Percentiles rank a stretch among this genome's conserved stretches.
These are phyloP conservation scores for Pisolithus albus DNA, from an alignment of 768 basidiomycete species.

Conservation along the genomic window DNA sequence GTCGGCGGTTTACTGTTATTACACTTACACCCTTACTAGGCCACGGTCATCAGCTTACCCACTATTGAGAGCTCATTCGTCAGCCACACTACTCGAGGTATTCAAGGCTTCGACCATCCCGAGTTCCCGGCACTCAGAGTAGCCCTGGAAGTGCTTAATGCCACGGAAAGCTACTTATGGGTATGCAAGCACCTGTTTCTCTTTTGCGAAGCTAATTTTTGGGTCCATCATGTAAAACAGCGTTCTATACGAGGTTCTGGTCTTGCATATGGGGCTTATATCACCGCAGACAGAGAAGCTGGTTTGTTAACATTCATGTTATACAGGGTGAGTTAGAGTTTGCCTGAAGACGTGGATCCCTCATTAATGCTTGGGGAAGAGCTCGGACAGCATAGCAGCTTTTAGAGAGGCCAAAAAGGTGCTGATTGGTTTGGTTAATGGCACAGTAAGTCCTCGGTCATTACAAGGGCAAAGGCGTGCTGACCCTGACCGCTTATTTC, in stretches of 20 bases:
- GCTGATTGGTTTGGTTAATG: conserved; percentile 72
- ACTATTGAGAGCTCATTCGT: conserved; percentile 93
- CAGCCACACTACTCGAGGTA: conserved; percentile 68
- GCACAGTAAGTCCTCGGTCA: conserved; percentile 48
- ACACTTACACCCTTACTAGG: conserved; percentile 37
- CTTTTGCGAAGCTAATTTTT: not conserved
- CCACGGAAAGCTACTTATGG: conserved; percentile 93
- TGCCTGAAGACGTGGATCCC: not conserved
- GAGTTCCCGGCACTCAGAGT: conserved; percentile 82
- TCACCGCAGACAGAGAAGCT: conserved; percentile 67
- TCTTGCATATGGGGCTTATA: conserved; percentile 86
- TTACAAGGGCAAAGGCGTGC: not conserved
- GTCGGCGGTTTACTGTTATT: not conserved
- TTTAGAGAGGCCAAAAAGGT: conserved; percentile 76
- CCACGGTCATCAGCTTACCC: conserved; percentile 79
- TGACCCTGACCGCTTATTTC: not conserved
- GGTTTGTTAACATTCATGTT: conserved; percentile 71
- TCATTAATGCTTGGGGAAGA: conserved; percentile 37
- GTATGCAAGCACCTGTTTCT: conserved; percentile 31
- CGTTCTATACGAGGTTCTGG: conserved; percentile 91
- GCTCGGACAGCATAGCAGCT: conserved; percentile 71
- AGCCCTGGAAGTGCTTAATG: conserved; percentile 84
- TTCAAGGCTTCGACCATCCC: conserved; percentile 72
- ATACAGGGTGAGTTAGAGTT: conserved; percentile 54
- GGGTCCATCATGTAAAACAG: conserved; percentile 32